Conservation (phyloP, 495 filamentous ascomycete species). For the Parachaetomium inaequale region DNA sequence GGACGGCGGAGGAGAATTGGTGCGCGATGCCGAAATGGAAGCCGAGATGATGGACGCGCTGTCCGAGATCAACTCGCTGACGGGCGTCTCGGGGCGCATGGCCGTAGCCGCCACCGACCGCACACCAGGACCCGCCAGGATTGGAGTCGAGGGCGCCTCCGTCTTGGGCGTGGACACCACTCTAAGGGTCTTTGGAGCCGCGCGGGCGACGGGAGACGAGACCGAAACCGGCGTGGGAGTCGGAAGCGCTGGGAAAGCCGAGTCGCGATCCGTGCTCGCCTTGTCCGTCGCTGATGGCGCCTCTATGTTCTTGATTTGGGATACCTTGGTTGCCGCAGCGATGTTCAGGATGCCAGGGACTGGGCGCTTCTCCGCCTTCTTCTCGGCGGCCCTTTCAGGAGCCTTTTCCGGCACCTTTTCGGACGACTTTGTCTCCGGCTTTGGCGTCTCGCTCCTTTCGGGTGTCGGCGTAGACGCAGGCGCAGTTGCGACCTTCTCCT, state of each 20-base stretch:
- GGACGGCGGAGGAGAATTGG: slow-evolving; percentile 72
- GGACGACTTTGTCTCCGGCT: slow-evolving; percentile 15
- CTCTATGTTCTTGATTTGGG: slow-evolving; percentile 29
- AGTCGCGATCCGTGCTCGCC: slow-evolving; percentile 32
- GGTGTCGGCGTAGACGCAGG: neutral
- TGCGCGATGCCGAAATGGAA: slow-evolving; percentile 68
- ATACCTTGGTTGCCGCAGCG: slow-evolving; percentile 49
- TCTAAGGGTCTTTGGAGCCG: slow-evolving; percentile 57
- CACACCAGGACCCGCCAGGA: slow-evolving; percentile 29
- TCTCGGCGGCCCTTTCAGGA: slow-evolving; percentile 48
- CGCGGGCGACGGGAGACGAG: slow-evolving; percentile 44
- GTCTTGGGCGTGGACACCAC: slow-evolving; percentile 69
- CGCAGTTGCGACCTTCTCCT: slow-evolving; percentile 9
- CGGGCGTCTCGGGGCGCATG: slow-evolving; percentile 73
- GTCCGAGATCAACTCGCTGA: slow-evolving; percentile 72
- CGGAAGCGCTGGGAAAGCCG: slow-evolving; percentile 50
- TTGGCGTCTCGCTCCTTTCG: slow-evolving; percentile 36
- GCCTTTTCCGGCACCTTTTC: slow-evolving; percentile 41
- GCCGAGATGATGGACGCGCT: slow-evolving; percentile 71
- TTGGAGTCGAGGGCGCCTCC: slow-evolving; percentile 50
- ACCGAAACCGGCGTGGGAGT: slow-evolving; percentile 48
- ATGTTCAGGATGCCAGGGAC: slow-evolving; percentile 63
- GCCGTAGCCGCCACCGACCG: slow-evolving; percentile 44
- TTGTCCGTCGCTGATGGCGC: slow-evolving; percentile 33
- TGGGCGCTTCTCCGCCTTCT: slow-evolving; percentile 53